Base-by-base conservation (phyloP, 345 rosid species). In the Salix suchowensis region DNA sequence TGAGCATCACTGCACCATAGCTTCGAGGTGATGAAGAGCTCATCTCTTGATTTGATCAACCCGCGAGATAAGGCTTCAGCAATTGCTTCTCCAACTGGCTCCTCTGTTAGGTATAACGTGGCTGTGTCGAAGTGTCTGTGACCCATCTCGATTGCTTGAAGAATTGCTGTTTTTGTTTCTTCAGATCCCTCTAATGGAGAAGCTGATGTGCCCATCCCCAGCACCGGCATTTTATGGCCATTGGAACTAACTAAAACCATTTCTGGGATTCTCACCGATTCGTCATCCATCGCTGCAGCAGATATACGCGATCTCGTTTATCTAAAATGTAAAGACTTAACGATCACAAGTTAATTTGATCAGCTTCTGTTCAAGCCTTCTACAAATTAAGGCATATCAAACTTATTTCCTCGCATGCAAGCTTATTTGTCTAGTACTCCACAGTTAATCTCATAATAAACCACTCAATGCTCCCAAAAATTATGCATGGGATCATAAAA, bases 1-100 rank as follows among this genome's bases (percentile, higher is more conserved):
- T 90, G 89, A 72, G 88, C 92, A 76, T 88, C 88, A 16, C 82
- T 75, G 82, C 88, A 88, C 89, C 89, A 85, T 3, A 90, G 85
- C 87, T 90, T 88, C 64, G 91, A 82, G 55, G 87, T 87, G 79
- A 90, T 76, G 72, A 88, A 90, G 60, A 90, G 84, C 34, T 90
- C 92, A 2, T 87, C 89, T 50, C 91, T 65, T 8, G 86, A 84
- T 40, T 76, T 74, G 70, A 88, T 81, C 7, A 90, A 9, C 34
- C 86, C 86, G 18, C 68, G 84, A 70, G 82, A 66, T 8, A 88
- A 48, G 0, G 92, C 89, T 70, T 90, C 88, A 2, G 74, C 67
- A 16, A 84, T 73, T 50, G 87, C 87, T 76, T 81, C 80, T 4
- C 87, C 87, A 0, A 84, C 74, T 7, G 80, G 82, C 61, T 84